phyloP scores from a whole-genome alignment of 2,329 filamentous ascomycete species.

The Fusarium denticulatum region DNA sequence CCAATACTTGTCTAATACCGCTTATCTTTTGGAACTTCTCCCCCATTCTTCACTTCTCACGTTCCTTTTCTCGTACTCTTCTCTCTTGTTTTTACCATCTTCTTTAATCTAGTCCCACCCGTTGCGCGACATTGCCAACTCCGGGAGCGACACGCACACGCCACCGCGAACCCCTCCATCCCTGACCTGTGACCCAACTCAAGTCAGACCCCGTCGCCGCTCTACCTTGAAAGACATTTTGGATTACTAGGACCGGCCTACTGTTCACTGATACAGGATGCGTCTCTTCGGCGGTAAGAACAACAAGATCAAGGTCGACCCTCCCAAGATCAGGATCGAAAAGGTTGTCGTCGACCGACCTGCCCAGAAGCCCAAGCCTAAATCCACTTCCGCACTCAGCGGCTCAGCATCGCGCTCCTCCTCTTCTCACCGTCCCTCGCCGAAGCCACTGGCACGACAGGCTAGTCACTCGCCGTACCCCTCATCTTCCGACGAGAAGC shows the following conservation, averaged over 20 bases:
- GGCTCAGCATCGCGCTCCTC: constrained; percentile 48
- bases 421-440: constrained; percentile 52
- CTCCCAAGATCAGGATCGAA: constrained; percentile 62
- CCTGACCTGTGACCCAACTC: constrained; percentile 35
- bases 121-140: constrained; percentile 42
- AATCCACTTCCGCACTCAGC: constrained; percentile 46
- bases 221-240: neutral
- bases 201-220: constrained; percentile 18
- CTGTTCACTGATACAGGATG: constrained; percentile 41
- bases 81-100: constrained; percentile 24
- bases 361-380: constrained; percentile 50
- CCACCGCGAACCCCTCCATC: constrained; percentile 46
- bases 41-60: constrained; percentile 7
- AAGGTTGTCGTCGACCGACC: constrained; percentile 58
- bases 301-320: constrained; percentile 62
- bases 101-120: constrained; percentile 35
- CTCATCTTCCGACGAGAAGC: constrained; percentile 52
- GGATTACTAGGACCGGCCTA: constrained; percentile 11
- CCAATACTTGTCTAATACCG: neutral
- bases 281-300: constrained; percentile 55
- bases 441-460: constrained; percentile 51
- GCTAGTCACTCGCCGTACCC: constrained; percentile 57
- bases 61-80: constrained; percentile 24
- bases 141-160: constrained; percentile 42
- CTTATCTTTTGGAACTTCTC: constrained; percentile 12